phyloP scores from a whole-genome alignment of 768 basidiomycete genomes.

The Tephrocybe sp. region DNA sequence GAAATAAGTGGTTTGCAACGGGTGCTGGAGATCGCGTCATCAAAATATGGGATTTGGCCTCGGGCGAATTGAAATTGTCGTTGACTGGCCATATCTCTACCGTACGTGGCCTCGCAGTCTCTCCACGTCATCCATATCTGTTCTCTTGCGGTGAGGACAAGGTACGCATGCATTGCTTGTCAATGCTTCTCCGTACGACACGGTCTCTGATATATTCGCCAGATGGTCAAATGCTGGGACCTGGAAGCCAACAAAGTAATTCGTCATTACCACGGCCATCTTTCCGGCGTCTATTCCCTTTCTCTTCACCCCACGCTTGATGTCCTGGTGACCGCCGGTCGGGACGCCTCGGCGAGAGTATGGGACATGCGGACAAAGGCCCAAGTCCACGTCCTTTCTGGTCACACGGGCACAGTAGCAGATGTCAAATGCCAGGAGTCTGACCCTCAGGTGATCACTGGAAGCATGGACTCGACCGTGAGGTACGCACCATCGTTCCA shows the following conservation, averaged over 20 bases:
- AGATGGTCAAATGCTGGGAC: conserved; percentile 99
- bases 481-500: conserved; percentile 51
- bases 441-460: conserved; percentile 97
- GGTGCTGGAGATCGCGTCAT: conserved; percentile 98
- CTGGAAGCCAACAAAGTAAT: conserved; percentile 99
- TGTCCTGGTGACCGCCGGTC: conserved; percentile 89
- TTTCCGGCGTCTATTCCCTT: conserved; percentile 95
- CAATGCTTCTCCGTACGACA: not conserved
- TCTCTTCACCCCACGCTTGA: conserved; percentile 95
- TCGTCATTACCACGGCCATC: conserved; percentile 96
- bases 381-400: conserved; percentile 88
- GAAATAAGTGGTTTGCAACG: conserved; percentile 97
- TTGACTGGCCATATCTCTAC: conserved; percentile 98
- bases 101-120: conserved; percentile 91
- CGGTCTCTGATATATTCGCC: conserved; percentile 4
- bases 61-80: conserved; percentile 95
- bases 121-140: conserved; percentile 89
- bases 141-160: conserved; percentile 99
- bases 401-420: conserved; percentile 93
- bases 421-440: conserved; percentile 96
- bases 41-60: conserved; percentile 98
- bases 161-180: conserved; percentile 52
- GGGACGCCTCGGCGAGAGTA: conserved; percentile 94
- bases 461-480: conserved; percentile 97
- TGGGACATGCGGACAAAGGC: conserved; percentile 99